Base-by-base conservation (phyloP, 192 early-diverging fungal genomes). In the Phycomyces blakesleeanus region DNA sequence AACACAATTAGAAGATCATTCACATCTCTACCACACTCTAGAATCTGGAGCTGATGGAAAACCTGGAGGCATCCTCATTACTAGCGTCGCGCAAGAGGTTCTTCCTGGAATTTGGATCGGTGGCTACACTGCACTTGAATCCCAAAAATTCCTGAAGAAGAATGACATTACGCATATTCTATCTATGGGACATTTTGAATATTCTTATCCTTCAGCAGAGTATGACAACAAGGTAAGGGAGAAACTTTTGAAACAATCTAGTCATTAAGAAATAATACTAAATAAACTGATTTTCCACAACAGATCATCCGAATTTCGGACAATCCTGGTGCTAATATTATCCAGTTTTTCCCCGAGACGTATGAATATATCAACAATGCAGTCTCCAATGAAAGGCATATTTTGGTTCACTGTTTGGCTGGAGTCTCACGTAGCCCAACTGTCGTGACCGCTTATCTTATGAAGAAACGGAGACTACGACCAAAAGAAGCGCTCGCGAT, bases 331-430 rank as follows among this genome's bases (percentile, higher is more conserved):
- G 78, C 84, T 51, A 86, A 90, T 69, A 80, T 92, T 3, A 78
- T 89, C 61, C 78, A 85, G 64, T 76, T 85, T 55, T 90, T 92
- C 50, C 76, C 83, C 14, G 81, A 80, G 41, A 81, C 84, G 38
- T 78, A 80, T 57, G 64, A 37, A 26, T 91, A 87, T 63, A 91
- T 88, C 18, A 40, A 67, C 10, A 55, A 41, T 8, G 73, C 75
- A 5, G 20, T 89, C 7, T 66, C 64, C 0, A 57, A 27, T 11
- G 78, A 79, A 20, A 81, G 79, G 9, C 76, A 74, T 10, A 79
- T 91, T 24, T 77, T 91, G 22, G 86, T 91, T 4, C 90, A 91
- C 44, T 88, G 86, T 55, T 71, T 87, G 47, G 86, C 86, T 27
- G 86, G 86, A 34, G 84, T 88, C 6, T 81, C 78, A 14, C 57